Evolutionary conservation across 164 flowering plant species (phyloP).

Genomic region (Santalum album): DNA sequence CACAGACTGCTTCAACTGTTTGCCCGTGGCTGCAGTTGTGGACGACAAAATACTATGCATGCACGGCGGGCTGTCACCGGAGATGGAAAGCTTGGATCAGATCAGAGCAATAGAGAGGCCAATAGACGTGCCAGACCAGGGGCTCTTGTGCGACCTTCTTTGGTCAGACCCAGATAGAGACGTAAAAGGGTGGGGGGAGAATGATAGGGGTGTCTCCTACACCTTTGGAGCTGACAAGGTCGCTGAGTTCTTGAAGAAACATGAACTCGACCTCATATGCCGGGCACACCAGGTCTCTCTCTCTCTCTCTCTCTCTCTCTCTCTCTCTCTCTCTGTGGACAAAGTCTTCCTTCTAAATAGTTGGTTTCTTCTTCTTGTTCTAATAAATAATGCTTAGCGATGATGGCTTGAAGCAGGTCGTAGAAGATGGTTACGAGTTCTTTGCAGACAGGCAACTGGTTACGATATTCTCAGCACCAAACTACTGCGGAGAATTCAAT

Average conservation of each 20-base stretch:
- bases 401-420: constrained; percentile 26
- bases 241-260: constrained; percentile 42
- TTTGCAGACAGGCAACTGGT: constrained; percentile 53
- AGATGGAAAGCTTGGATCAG: constrained; percentile 37
- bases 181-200: constrained; percentile 50
- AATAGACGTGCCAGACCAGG: constrained; percentile 46
- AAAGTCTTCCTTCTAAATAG: background rate
- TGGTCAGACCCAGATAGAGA: constrained; percentile 51
- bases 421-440: constrained; percentile 55
- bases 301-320: constrained; percentile 1
- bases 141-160: constrained; percentile 43
- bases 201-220: constrained; percentile 48
- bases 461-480: constrained; percentile 57
- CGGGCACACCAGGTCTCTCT: constrained; percentile 48
- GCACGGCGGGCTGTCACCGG: constrained; percentile 56
- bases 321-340: background rate
- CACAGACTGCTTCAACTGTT: constrained; percentile 55
- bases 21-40: constrained; percentile 45
- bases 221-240: constrained; percentile 54
- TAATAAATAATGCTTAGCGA: too few species aligned
- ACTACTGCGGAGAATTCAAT: constrained; percentile 53
- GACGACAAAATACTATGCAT: constrained; percentile 49
- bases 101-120: constrained; percentile 44
- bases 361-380: too few species aligned
- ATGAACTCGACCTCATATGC: constrained; percentile 49